Percentiles rank a stretch among this genome's conserved stretches.
These are phyloP conservation scores for Tetracladium marchalianum DNA, from an alignment of 495 filamentous ascomycete genomes.

Conservation along the genomic window DNA sequence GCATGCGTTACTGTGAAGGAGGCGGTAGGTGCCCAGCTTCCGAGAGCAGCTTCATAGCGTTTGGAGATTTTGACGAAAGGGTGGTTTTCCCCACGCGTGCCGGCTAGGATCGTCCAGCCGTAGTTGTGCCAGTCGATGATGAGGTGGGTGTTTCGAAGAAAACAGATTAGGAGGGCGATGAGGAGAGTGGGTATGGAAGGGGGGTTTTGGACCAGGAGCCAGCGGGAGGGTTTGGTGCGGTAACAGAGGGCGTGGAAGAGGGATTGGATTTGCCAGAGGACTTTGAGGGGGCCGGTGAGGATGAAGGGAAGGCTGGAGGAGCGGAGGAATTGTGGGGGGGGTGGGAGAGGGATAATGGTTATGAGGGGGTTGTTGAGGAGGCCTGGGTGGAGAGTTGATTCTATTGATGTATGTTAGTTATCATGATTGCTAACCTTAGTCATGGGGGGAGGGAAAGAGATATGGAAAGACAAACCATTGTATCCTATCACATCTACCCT, in stretches of 20 bases:
- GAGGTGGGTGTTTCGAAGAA: constrained; percentile 68
- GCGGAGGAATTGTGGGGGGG: constrained; percentile 49
- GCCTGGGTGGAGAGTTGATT: constrained; percentile 56
- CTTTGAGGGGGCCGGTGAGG: constrained; percentile 74
- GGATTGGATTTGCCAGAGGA: constrained; percentile 64
- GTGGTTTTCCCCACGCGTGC: constrained; percentile 54
- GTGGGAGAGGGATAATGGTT: constrained; percentile 50
- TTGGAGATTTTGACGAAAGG: constrained; percentile 67
- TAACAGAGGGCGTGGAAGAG: constrained; percentile 67
- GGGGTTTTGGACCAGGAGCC: constrained; percentile 87
- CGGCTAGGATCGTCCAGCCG: constrained; percentile 85
- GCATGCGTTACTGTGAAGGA: constrained; percentile 84
- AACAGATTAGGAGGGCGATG: constrained; percentile 61
- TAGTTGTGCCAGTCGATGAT: constrained; percentile 99
- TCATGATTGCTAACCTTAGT: neutral
- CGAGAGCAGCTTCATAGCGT: constrained; percentile 65
- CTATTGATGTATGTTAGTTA: too few relatives aligned
- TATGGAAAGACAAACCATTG: constrained; percentile 42
- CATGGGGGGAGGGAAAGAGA: too few relatives aligned
- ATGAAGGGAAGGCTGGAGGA: constrained; percentile 69
- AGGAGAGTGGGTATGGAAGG: constrained; percentile 87
- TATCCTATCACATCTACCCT: constrained; percentile 84
- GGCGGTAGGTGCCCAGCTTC: constrained; percentile 50
- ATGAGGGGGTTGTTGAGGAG: constrained; percentile 46
- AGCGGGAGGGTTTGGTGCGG: constrained; percentile 56